A percentile compares a stretch with the other conserved stretches of the same genome.
Conservation (phyloP, 2,329 filamentous ascomycete genomes). For the Dactylellina drechsleri region DNA sequence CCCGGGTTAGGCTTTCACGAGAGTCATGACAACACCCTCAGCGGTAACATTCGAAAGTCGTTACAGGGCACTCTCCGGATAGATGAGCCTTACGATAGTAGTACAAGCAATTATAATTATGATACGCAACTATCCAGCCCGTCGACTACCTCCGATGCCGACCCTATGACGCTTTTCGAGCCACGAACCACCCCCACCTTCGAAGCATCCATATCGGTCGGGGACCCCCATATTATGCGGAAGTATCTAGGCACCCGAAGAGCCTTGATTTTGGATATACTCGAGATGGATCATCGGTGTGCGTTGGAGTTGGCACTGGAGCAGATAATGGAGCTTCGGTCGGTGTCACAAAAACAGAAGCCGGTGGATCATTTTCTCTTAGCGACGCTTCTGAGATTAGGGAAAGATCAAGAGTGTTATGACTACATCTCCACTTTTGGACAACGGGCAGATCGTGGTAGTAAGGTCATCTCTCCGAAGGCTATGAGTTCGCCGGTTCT, state of each 20-base stretch:
- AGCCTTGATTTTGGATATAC: not conserved
- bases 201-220: not conserved
- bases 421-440: constrained; percentile 1
- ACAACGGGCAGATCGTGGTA: too few species aligned
- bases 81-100: not conserved
- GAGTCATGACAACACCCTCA: not conserved
- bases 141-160: not conserved
- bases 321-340: not conserved
- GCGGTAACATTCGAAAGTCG: not conserved
- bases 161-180: not conserved
- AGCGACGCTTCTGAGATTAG: not conserved
- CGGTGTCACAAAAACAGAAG: not conserved
- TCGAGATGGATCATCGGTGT: not conserved
- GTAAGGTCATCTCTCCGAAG: too few species aligned
- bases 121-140: not conserved
- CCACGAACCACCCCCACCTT: not conserved
- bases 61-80: not conserved
- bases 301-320: not conserved
- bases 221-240: not conserved
- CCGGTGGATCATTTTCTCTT: not conserved
- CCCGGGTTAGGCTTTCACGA: not conserved
- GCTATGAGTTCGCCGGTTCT: not conserved
- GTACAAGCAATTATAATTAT: not conserved
- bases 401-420: not conserved
- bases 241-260: not conserved